Base-by-base conservation (phyloP, 148 eudicot species). In the Talinum fruticosum region DNA sequence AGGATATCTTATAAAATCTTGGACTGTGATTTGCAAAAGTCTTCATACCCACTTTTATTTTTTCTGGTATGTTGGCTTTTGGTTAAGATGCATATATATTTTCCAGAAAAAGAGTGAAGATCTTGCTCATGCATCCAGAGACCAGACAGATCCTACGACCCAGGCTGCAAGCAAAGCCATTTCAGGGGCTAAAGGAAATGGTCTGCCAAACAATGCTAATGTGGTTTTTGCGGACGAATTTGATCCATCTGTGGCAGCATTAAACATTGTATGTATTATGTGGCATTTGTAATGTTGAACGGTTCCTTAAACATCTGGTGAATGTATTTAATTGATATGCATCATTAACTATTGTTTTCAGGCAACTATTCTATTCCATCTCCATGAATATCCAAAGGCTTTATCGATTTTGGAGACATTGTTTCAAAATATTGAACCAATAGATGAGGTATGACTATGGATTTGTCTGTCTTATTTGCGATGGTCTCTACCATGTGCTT, bases 321-420 rank as follows among this genome's bases (percentile, higher is more conserved):
- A 38, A 45, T 23, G 5, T 21, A 32, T 29, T 41, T 53, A 45
- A 44, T 49, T 76, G 54, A 21, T 28, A 23, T 34, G 44, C 66
- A 64, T 73, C 70, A 34, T 49, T 73, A 45, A 38, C 71, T 73
- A 62, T 74, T 66, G 54, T 81, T 62, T 79, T 78, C 87, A 96
- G 99, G 99, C 97, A 71, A 87, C 92, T 79, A 75, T 90, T 61
- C 86, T 89, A 84, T 93, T 86, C 82, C 89, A 93, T 83, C 97
- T 93, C 65, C 93, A 89, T 76, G 90, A 96, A 71, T 89, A 93
- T 87, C 69, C 87, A 4, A 91, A 88, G 75, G 88, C 97, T 35
- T 87, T 82, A 72, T 88, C 92, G 19, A 83, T 90, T 81, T 81
- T 96, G 87, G 92, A 90, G 36, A 77, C 90, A 44, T 77, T 96